Evolutionary conservation across 768 basidiomycete species (phyloP).

Genomic region (Porpolomopsis calyptriformis): DNA sequence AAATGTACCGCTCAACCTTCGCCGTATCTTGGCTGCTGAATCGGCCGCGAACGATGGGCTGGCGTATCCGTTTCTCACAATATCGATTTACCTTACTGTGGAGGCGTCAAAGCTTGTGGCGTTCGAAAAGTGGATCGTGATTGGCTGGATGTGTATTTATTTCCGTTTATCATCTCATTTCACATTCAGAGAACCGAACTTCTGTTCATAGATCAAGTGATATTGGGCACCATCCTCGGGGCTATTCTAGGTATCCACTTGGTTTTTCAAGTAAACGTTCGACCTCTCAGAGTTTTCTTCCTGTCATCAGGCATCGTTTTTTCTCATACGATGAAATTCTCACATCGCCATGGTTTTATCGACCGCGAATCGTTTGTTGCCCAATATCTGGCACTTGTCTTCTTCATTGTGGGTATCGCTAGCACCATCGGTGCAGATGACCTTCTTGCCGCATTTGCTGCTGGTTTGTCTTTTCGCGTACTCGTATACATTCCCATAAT

Average conservation of each 20-base stretch:
- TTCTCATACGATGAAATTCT: constrained; percentile 61
- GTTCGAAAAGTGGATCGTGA: constrained; percentile 73
- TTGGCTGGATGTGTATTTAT: constrained; percentile 69
- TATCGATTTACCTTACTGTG: constrained; percentile 77
- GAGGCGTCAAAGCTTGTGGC: constrained; percentile 54
- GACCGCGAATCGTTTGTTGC: constrained; percentile 82
- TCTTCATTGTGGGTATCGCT: constrained; percentile 71
- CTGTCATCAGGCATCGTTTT: constrained; percentile 59
- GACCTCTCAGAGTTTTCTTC: not conserved
- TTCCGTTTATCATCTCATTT: constrained; percentile 3
- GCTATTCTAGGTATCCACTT: constrained; percentile 23
- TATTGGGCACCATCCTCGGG: constrained; percentile 64
- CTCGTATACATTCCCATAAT: not conserved
- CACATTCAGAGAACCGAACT: not conserved
- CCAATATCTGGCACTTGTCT: constrained; percentile 64
- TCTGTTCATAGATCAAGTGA: constrained; percentile 54
- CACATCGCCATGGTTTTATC: constrained; percentile 51
- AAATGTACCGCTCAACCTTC: constrained; percentile 65
- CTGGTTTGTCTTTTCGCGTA: constrained; percentile 33
- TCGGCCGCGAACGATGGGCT: constrained; percentile 94
- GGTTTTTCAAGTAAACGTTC: not conserved
- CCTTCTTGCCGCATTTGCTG: constrained; percentile 80
- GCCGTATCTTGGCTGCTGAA: constrained; percentile 77
- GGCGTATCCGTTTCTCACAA: constrained; percentile 83
- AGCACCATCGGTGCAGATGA: constrained; percentile 80